Evolutionary conservation across 495 filamentous ascomycete genomes (phyloP), one percentile per base, ranked within the genome.

Genomic region (Aspergillus diversus): DNA sequence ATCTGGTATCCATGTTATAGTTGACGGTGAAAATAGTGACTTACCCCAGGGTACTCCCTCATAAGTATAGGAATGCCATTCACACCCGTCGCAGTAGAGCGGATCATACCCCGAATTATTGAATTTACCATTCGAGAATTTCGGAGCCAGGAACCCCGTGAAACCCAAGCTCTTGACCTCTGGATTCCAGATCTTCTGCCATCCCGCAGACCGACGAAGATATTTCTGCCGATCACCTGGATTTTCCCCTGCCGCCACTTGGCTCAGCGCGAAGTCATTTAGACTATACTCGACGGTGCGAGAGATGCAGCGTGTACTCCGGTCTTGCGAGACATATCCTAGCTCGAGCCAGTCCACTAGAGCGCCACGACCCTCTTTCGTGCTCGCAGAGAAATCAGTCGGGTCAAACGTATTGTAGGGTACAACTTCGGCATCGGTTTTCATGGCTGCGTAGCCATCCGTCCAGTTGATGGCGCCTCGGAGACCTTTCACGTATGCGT

Each of bases 361-460:
- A 0, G 87, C 87, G 9, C 88, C 87, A 5, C 87, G 80, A 9
- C 89, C 89, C 71, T 90, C 76, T 72, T 89, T 88, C 0, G 86
- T 89, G 15, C 84, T 87, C 4, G 81, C 83, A 9, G 86, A 81
- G 3, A 71, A 69, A 43, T 87, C 86, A 55, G 81, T 83, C 0
- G 80, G 70, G 56, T 86, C 83, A 50, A 80, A 86, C 80, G 89
- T 91, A 68, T 89, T 84, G 59, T 80, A 84, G 0, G 88, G 88
- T 60, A 90, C 88, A n/a, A 85, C 81, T 70, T 91, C 88, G 21
- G 89, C 89, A 57, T 92, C 87, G 55, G 86, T 88, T n/a, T 88
- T 80, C 33, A 92, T 83, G 0, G 89, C 73, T 15, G 71, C 72
- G 52, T 83, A 80, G 5, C 81, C 83, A 1, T 88, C 76, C 1